Evolutionary conservation across 495 filamentous ascomycete species (phyloP).

Genomic region (Talaromyces adpressus): DNA sequence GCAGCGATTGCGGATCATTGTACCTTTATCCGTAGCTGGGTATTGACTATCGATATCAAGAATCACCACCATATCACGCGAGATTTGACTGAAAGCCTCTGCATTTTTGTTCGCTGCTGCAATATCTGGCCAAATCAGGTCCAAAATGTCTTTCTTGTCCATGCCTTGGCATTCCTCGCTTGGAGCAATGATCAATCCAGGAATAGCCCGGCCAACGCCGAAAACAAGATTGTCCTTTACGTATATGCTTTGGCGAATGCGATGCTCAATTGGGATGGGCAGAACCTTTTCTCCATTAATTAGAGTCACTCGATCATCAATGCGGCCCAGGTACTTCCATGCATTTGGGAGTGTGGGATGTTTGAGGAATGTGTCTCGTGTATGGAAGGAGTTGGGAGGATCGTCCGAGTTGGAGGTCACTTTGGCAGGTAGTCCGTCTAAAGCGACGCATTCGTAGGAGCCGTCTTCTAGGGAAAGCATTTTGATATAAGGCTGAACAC

Average conservation of each 20-base stretch:
- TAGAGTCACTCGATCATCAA: conserved; percentile 59
- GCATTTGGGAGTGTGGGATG: conserved; percentile 50
- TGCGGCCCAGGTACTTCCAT: conserved; percentile 58
- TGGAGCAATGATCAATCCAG: conserved; percentile 49
- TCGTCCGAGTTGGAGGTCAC: conserved; percentile 47
- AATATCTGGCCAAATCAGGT: conserved; percentile 46
- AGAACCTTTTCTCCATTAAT: conserved; percentile 64
- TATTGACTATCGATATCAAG: conserved; percentile 38
- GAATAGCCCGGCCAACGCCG: conserved; percentile 40
- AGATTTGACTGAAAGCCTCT: conserved; percentile 47
- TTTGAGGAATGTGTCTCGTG: conserved; percentile 55
- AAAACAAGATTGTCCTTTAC: conserved; percentile 55
- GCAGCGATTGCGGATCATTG: conserved; percentile 46
- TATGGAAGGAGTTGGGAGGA: conserved; percentile 44
- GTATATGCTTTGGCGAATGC: conserved; percentile 40
- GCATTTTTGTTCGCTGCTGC: conserved; percentile 39
- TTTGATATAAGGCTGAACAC: conserved; percentile 20
- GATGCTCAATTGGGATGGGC: conserved; percentile 55
- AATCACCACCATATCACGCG: conserved; percentile 43
- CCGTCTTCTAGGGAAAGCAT: conserved; percentile 40
- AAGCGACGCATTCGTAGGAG: conserved; percentile 47
- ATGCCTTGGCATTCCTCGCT: conserved; percentile 23
- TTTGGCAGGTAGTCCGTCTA: conserved; percentile 43
- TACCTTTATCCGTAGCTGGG: conserved; percentile 48
- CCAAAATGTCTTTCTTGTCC: conserved; percentile 37